phyloP scores from a whole-genome alignment of 2,329 filamentous ascomycete species.

The Diaporthe batatas region DNA sequence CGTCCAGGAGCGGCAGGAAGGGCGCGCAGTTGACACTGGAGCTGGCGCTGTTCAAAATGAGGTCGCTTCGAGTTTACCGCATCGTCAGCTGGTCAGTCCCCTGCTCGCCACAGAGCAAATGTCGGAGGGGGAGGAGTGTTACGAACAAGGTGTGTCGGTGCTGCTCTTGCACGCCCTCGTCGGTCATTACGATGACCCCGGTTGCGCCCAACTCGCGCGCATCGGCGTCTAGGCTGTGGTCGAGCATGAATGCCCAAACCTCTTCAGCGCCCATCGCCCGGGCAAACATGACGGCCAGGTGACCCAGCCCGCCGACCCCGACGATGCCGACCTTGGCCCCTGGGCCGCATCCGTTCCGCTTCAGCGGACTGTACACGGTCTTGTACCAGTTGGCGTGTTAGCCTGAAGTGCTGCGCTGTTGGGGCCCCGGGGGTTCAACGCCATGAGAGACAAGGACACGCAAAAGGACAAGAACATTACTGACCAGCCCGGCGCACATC shows the following conservation, averaged over 20 bases:
- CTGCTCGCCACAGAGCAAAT: no score
- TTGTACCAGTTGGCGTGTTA: no score
- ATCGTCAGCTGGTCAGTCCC: no score
- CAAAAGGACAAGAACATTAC: no score
- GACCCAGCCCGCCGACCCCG: slow-evolving; percentile 79
- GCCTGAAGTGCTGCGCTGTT: no score
- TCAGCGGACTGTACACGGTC: slow-evolving; percentile 83
- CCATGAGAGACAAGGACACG: no score
- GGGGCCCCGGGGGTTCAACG: no score
- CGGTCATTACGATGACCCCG: slow-evolving; percentile 70
- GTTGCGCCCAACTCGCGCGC: slow-evolving; percentile 71
- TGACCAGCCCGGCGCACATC: slow-evolving; percentile 81
- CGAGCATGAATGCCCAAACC: slow-evolving; percentile 72
- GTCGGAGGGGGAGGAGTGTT: no score
- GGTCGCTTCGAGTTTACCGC: slow-evolving; percentile 58
- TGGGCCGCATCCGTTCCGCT: slow-evolving; percentile 79
- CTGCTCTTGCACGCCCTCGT: slow-evolving; percentile 68
- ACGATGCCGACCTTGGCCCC: slow-evolving; percentile 85
- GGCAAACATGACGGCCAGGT: slow-evolving; percentile 78
- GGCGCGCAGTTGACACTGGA: slow-evolving; percentile 76
- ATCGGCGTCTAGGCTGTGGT: slow-evolving; percentile 71
- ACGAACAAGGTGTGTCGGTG: slow-evolving; percentile 70
- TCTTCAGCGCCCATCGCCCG: slow-evolving; percentile 73
- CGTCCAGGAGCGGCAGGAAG: slow-evolving; percentile 84
- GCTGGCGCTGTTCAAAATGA: slow-evolving; percentile 82